Evolutionary conservation across 2,329 filamentous ascomycete genomes (phyloP).

Genomic region (Pseudocercospora fijiensis): DNA sequence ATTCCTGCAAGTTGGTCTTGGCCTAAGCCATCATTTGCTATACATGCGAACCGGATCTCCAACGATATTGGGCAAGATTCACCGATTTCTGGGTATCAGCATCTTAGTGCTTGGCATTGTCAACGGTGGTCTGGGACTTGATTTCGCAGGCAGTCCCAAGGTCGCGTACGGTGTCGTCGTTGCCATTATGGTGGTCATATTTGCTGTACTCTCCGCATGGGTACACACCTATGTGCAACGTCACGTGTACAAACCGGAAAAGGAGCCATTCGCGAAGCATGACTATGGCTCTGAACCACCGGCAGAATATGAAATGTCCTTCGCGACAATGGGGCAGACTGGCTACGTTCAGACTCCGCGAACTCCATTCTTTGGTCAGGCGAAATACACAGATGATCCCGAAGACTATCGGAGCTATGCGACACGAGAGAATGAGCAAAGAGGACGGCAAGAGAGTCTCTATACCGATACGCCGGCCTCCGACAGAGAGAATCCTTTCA

Average conservation of each 20-base stretch:
- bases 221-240: constrained; percentile 21
- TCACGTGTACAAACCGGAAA: constrained; percentile 27
- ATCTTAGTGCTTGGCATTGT: constrained; percentile 55
- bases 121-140: constrained; percentile 61
- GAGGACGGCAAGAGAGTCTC: constrained; percentile 17
- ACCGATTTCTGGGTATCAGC: constrained; percentile 59
- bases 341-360: constrained; percentile 26
- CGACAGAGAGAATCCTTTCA: constrained; percentile 24
- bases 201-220: constrained; percentile 16
- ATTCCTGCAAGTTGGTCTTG: constrained; percentile 42
- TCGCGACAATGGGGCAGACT: constrained; percentile 19
- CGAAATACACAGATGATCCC: background rate
- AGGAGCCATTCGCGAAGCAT: constrained; percentile 13
- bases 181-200: constrained; percentile 24
- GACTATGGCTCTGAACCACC: constrained; percentile 16
- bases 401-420: background rate
- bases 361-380: constrained; percentile 22
- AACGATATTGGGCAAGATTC: constrained; percentile 51
- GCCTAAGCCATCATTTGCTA: constrained; percentile 42
- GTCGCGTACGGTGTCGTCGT: constrained; percentile 28
- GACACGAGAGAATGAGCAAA: background rate
- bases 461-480: constrained; percentile 27
- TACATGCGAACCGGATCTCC: constrained; percentile 36
- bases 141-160: constrained; percentile 51
- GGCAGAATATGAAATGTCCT: constrained; percentile 28